Percentiles rank a stretch among this genome's conserved stretches.
phyloP scores from a whole-genome alignment of 345 rosid species.

The Populus alba region DNA sequence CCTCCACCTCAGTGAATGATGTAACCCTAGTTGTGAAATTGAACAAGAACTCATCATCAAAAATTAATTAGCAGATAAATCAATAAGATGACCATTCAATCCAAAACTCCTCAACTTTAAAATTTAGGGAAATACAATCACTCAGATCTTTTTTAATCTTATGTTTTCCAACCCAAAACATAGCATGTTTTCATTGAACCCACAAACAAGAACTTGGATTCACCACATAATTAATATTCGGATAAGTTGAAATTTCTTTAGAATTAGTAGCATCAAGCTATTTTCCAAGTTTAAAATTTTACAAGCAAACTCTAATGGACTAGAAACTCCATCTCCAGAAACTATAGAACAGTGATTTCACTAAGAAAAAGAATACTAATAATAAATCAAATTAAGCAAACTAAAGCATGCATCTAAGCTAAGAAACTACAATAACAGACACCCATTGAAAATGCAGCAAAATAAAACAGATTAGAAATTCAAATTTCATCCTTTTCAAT shows the following conservation, averaged over 20 bases:
- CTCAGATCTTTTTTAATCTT: not conserved
- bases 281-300: not conserved
- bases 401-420: slow-evolving; percentile 7
- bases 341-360: not conserved
- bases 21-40: not conserved
- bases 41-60: not conserved
- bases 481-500: not conserved
- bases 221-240: not conserved
- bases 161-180: not conserved
- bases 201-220: not conserved
- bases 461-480: not conserved
- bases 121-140: not conserved
- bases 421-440: not conserved
- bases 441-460: slow-evolving; percentile 12
- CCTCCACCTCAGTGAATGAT: slow-evolving; percentile 3
- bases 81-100: not conserved
- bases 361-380: not conserved
- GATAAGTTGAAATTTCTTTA: not conserved
- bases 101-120: not conserved
- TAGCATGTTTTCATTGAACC: not conserved
- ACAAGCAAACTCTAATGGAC: slow-evolving; percentile 17
- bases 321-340: slow-evolving; percentile 9
- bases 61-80: not conserved
- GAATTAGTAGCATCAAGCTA: not conserved
- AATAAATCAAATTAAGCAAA: slow-evolving; percentile 12